A percentile compares a stretch with the other conserved stretches of the same genome.
These are phyloP conservation scores for Alternaria alternata DNA, from an alignment of 2,329 filamentous ascomycete genomes.

Conservation along the genomic window DNA sequence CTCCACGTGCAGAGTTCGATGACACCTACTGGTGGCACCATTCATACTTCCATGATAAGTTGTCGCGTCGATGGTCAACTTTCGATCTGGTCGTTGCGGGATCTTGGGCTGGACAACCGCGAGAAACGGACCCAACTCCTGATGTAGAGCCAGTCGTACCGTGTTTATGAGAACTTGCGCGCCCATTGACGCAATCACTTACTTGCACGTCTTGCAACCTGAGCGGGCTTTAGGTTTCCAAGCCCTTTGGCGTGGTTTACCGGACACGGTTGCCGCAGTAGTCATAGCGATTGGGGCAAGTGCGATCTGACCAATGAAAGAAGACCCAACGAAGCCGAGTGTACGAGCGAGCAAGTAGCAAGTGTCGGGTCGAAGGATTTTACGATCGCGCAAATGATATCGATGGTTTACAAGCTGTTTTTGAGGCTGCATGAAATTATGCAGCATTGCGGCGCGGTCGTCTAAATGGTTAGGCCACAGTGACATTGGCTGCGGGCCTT, in stretches of 20 bases:
- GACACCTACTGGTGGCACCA: background rate
- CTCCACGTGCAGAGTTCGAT: background rate
- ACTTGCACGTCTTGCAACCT: conserved; percentile 32
- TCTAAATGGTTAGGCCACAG: conserved; percentile 2
- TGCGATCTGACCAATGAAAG: background rate
- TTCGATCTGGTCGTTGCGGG: background rate
- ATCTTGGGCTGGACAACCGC: background rate
- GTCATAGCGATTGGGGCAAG: conserved; percentile 3
- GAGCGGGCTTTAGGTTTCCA: conserved; percentile 27
- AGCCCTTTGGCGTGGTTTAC: conserved; percentile 25
- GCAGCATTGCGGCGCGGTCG: conserved; percentile 12
- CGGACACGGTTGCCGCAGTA: conserved; percentile 6
- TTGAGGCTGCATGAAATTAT: conserved; percentile 12
- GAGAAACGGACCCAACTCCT: background rate
- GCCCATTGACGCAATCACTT: conserved; percentile 8
- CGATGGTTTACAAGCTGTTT: background rate
- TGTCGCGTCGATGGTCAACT: background rate
- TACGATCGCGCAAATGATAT: conserved; percentile 15
- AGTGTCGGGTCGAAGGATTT: background rate
- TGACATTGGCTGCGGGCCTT: background rate
- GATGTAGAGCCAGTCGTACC: background rate
- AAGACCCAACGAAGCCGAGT: background rate
- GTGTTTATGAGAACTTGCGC: background rate
- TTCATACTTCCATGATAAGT: background rate
- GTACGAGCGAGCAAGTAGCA: conserved; percentile 5